These are phyloP conservation scores for Kwoniella bestiolae DNA, from an alignment of 768 basidiomycete genomes.

Conservation along the genomic window DNA sequence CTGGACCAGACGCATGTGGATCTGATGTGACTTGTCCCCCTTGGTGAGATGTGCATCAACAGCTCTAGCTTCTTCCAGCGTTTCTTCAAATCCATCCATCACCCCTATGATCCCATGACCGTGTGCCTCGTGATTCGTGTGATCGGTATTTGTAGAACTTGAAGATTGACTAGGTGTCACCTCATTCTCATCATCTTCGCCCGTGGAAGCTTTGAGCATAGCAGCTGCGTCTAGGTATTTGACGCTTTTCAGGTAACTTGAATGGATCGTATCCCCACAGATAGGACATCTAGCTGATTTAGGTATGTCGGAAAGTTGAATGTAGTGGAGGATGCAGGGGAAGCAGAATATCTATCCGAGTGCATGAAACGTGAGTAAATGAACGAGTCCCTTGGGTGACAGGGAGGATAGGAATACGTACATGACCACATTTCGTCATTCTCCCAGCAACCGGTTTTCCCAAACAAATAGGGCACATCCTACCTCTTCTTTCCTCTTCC, in stretches of 20 bases:
- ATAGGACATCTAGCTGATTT: constrained; percentile 95
- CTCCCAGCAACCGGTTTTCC: constrained; percentile 85
- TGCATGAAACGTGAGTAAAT: background rate
- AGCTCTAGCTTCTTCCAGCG: constrained; percentile 18
- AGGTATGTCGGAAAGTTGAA: constrained; percentile 75
- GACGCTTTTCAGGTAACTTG: constrained; percentile 87
- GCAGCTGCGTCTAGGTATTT: constrained; percentile 75
- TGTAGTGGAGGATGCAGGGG: constrained; percentile 89
- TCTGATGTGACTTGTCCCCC: constrained; percentile 45
- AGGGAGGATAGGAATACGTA: too few relatives aligned
- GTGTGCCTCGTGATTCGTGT: constrained; percentile 26
- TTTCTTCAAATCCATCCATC: constrained; percentile 50
- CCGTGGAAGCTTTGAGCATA: constrained; percentile 41
- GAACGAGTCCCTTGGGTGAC: too few relatives aligned
- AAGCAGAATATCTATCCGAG: constrained; percentile 80
- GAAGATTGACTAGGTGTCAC: background rate
- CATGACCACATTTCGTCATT: constrained; percentile 93
- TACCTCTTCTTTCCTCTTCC: constrained; percentile 66
- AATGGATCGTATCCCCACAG: constrained; percentile 90
- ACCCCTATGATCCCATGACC: constrained; percentile 34
- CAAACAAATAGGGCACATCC: constrained; percentile 91
- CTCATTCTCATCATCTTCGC: constrained; percentile 34
- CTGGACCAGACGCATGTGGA: constrained; percentile 87
- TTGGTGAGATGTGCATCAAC: constrained; percentile 12
- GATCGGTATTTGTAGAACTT: background rate